phyloP scores from a whole-genome alignment of 192 early-diverging fungal genomes.

The Coemansia umbellata region DNA sequence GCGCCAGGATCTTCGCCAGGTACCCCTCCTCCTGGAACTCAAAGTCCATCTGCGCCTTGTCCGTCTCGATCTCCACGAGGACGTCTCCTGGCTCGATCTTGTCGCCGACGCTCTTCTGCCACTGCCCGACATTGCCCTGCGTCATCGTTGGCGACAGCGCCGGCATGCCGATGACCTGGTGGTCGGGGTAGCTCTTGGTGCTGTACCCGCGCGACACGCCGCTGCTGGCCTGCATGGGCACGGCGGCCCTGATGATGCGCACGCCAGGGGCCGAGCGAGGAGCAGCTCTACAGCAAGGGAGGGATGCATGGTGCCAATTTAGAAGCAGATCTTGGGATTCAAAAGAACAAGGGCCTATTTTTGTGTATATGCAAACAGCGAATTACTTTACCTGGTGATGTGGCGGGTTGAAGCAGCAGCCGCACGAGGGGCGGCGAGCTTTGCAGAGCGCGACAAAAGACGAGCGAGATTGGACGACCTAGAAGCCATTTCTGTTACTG shows the following conservation, averaged over 20 bases:
- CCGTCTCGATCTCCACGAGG: constrained; percentile 92
- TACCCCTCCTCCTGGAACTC: constrained; percentile 96
- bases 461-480: constrained; percentile 33
- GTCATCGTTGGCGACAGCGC: constrained; percentile 98
- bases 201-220: constrained; percentile 40
- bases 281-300: constrained; percentile 19
- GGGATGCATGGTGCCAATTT: too few species aligned
- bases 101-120: constrained; percentile 93
- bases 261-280: constrained; percentile 15
- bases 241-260: constrained; percentile 10
- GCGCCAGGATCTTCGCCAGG: constrained; percentile 87
- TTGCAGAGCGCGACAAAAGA: constrained; percentile 44
- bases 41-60: constrained; percentile 99
- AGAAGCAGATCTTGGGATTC: too few species aligned
- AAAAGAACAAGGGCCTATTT: not conserved
- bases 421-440: constrained; percentile 32
- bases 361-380: not conserved
- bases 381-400: constrained; percentile 32
- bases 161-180: constrained; percentile 84
- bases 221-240: constrained; percentile 9
- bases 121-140: constrained; percentile 86
- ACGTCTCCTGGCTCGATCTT: constrained; percentile 86
- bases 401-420: constrained; percentile 36
- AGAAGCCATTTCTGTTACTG: constrained; percentile 19
- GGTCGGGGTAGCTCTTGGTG: constrained; percentile 61